Evolutionary conservation across 495 filamentous ascomycete species (phyloP), one percentile per base, ranked within the genome.

Genomic region (Parmelia sp.): DNA sequence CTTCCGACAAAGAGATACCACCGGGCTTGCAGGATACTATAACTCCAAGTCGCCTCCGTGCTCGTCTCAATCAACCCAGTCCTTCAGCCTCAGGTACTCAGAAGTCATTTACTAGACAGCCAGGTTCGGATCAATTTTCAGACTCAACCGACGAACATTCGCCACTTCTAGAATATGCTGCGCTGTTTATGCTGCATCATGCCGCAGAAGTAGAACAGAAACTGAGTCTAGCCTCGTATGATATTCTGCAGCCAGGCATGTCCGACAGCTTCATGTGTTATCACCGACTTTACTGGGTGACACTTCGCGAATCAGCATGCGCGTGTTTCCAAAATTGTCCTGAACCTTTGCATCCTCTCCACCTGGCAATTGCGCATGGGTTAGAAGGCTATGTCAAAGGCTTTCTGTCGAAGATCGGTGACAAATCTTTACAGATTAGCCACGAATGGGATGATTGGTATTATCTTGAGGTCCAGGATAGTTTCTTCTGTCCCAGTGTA

Each of bases 121-220:
- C 12, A 42, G 40, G 17, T 3, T 15, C 4, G 40, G 40, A 42
- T 19, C 11, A 3, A 42, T 3, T 3, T 3, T 35, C 33, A 35
- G 53, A n/a, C 33, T 14, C 15, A 11, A 56, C 33, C 23, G 21
- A 56, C 14, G 53, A 23, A n/a, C 21, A 12, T 56, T 56, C 53
- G 53, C 53, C 53, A 23, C 53, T 56, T 11, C 25, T 35, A 10
- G 53, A 56, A 17, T 56, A 56, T 19, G 53, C 53, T 56, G 53
- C 53, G 14, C 2, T 35, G 33, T 56, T 56, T 23, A 56, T 56
- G 53, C 53, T 56, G 33, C 53, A 56, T 35, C 53, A 56, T 56
- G 53, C 53, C 53, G 17, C 11, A 35, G 27, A 56, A 3, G 53
- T 56, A 7, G 53, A 56, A 56, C 25, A 29, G 15, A 19, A 17